Evolutionary conservation across 106 monocot species (phyloP).

Genomic region (Xerophyta viscosa): DNA sequence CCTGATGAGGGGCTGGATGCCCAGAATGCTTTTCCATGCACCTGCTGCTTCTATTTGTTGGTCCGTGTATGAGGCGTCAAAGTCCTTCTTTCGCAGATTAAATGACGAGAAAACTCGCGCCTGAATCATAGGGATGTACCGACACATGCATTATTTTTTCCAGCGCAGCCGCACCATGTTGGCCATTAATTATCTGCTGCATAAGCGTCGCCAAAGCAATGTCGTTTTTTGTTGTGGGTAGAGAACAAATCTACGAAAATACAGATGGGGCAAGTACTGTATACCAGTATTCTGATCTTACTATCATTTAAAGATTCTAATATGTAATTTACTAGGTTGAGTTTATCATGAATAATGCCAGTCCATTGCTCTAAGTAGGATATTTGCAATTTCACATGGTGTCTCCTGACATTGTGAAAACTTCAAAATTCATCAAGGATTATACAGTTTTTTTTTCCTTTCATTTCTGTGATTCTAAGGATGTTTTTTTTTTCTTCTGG

Average conservation of each 20-base stretch:
- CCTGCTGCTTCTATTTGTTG: conserved; percentile 98
- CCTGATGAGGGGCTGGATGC: conserved; percentile 84
- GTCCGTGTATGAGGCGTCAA: conserved; percentile 86
- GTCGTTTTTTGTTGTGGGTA: no score
- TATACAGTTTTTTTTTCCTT: no score
- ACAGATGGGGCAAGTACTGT: neutral
- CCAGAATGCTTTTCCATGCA: conserved; percentile 93
- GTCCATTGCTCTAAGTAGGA: neutral
- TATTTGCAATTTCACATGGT: neutral
- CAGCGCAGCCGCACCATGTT: neutral
- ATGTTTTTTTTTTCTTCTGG: no score
- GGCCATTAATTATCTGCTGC: no score
- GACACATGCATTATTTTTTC: neutral
- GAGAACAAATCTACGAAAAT: no score
- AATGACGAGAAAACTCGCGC: conserved; percentile 23
- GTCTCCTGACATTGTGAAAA: no score
- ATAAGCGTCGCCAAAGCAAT: no score
- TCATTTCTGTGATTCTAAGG: no score
- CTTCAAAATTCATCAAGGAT: no score
- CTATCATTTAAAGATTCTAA: conserved; percentile 1
- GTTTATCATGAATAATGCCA: neutral
- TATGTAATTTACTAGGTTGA: neutral
- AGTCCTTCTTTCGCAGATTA: conserved; percentile 65
- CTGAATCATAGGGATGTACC: neutral
- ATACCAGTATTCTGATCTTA: no score